Percentiles rank a stretch among this genome's conserved stretches.
These are phyloP conservation scores for Vigna reflexopilosa DNA, from an alignment of 306 rosid genomes.

Conservation along the genomic window DNA sequence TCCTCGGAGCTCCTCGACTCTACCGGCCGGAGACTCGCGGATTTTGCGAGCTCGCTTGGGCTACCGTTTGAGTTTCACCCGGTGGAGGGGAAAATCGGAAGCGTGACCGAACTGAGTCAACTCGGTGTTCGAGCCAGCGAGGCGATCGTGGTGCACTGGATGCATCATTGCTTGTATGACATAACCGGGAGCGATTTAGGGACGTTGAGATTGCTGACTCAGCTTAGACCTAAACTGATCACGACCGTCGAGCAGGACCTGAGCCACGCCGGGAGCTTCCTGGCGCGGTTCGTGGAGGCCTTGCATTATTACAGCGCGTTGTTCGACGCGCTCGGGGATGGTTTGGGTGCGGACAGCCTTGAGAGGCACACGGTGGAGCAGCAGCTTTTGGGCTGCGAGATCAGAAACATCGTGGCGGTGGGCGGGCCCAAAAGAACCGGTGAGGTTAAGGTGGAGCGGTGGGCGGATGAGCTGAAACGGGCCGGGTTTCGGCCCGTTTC, in stretches of 20 bases:
- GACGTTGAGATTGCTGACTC: slow-evolving; percentile 66
- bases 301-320: slow-evolving; percentile 98
- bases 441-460: slow-evolving; percentile 79
- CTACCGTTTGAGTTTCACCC: slow-evolving; percentile 90
- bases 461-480: slow-evolving; percentile 86
- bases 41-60: slow-evolving; percentile 81
- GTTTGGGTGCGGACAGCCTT: slow-evolving; percentile 60
- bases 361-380: slow-evolving; percentile 98
- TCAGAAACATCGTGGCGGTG: slow-evolving; percentile 89
- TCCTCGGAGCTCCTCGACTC: slow-evolving; percentile 82
- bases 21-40: slow-evolving; percentile 89
- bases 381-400: slow-evolving; percentile 91
- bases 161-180: slow-evolving; percentile 96
- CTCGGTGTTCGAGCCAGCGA: slow-evolving; percentile 70
- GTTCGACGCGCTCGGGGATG: slow-evolving; percentile 98
- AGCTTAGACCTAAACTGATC: slow-evolving; percentile 77
- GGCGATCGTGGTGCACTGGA: slow-evolving; percentile 93
- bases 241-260: slow-evolving; percentile 90
- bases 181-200: slow-evolving; percentile 89
- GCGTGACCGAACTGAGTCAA: slow-evolving; percentile 68
- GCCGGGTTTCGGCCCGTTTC: slow-evolving; percentile 79
- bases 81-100: slow-evolving; percentile 89
- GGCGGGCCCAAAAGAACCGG: slow-evolving; percentile 98
- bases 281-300: slow-evolving; percentile 96
- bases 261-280: slow-evolving; percentile 84